phyloP scores from a whole-genome alignment of 1,284 basidiomycete genomes.

The Malassezia yamatoensis region DNA sequence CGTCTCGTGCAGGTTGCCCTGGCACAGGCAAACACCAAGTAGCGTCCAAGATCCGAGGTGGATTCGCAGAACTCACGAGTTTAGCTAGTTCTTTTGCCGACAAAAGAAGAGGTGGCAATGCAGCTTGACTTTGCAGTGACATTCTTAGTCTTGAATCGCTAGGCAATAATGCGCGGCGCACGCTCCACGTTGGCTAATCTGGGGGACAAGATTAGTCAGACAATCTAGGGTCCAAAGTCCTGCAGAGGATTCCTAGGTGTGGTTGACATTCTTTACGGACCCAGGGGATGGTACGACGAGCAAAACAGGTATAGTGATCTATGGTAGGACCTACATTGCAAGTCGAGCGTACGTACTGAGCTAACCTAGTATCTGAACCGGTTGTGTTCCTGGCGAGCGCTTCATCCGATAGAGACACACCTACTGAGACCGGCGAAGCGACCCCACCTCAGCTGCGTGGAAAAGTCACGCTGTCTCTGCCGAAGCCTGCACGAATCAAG shows the following conservation, averaged over 20 bases:
- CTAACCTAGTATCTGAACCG: constrained; percentile 25
- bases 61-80: constrained; percentile 10
- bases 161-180: too few relatives aligned
- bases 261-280: too few relatives aligned
- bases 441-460: constrained; percentile 74
- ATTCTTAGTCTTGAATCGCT: not conserved
- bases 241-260: too few relatives aligned
- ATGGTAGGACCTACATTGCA: constrained; percentile 9
- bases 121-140: constrained; percentile 3
- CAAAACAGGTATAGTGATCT: not conserved
- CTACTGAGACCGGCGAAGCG: constrained; percentile 48
- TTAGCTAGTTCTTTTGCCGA: constrained; percentile 13
- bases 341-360: constrained; percentile 1
- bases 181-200: too few relatives aligned
- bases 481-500: constrained; percentile 74
- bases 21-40: constrained; percentile 73
- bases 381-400: constrained; percentile 33
- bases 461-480: constrained; percentile 67
- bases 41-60: constrained; percentile 54
- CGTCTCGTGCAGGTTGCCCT: constrained; percentile 51
- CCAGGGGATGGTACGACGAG: not conserved
- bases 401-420: not conserved
- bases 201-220: too few relatives aligned
- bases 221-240: too few relatives aligned
- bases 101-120: constrained; percentile 8